phyloP scores from a whole-genome alignment of 2,329 filamentous ascomycete species.

The Scytalidium sp. region DNA sequence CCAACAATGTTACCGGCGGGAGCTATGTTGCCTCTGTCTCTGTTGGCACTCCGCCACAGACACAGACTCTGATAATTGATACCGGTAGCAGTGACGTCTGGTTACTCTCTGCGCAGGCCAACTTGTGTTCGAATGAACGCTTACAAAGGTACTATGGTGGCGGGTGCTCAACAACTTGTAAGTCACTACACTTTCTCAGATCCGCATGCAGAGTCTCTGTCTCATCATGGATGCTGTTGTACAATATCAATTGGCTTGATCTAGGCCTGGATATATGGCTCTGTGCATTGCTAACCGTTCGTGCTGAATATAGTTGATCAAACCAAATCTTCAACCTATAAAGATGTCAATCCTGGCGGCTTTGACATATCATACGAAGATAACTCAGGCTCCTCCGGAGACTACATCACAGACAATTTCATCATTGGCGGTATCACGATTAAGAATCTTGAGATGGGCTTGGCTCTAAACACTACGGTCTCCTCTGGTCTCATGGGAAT shows the following conservation, averaged over 20 bases:
- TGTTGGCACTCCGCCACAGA: slow-evolving; percentile 58
- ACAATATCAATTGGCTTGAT: slow-evolving; percentile 1
- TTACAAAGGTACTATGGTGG: slow-evolving; percentile 26
- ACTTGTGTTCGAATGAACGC: slow-evolving; percentile 10
- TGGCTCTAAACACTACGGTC: slow-evolving; percentile 46
- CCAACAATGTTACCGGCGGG: slow-evolving; percentile 52
- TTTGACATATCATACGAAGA: slow-evolving; percentile 63
- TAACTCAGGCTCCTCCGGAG: slow-evolving; percentile 48
- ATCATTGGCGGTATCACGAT: slow-evolving; percentile 47
- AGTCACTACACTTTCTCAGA: slow-evolving; percentile 45
- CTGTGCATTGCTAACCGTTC: slow-evolving; percentile 3
- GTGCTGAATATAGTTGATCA: slow-evolving; percentile 40
- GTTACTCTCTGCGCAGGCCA: slow-evolving; percentile 39
- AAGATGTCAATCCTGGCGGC: slow-evolving; percentile 36
- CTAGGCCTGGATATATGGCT: background rate
- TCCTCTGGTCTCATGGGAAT: slow-evolving; percentile 57
- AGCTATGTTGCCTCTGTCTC: slow-evolving; percentile 46
- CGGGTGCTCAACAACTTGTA: slow-evolving; percentile 38
- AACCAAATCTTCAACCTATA: slow-evolving; percentile 45
- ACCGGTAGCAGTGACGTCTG: slow-evolving; percentile 64
- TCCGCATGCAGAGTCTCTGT: too few relatives aligned
- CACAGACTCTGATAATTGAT: slow-evolving; percentile 53
- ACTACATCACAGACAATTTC: slow-evolving; percentile 57
- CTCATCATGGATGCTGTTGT: too few relatives aligned
- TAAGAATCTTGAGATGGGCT: slow-evolving; percentile 51